Base-by-base conservation (phyloP, 2,329 filamentous ascomycete species). In the Orbilia quercus region DNA sequence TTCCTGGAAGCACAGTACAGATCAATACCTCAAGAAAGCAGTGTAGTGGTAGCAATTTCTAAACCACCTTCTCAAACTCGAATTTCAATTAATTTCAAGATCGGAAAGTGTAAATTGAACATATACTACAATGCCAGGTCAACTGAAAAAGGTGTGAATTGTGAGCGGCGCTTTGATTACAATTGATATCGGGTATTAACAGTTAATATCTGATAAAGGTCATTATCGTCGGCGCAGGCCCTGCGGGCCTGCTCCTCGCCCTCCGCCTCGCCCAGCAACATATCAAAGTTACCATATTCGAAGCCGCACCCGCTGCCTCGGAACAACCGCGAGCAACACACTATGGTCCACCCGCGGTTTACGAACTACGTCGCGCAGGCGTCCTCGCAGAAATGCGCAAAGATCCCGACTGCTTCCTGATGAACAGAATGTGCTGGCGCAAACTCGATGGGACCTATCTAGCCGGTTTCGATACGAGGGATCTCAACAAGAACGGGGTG, bases 281-380 rank as follows among this genome's bases (percentile, higher is more conserved):
- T 47, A 85, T 88, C 70, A 80, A 82, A 28, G 83, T 85, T 45
- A 83, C 83, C 22, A 81, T 88, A 20, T 81, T 89, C 59, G 87
- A 90, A 76, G 84, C 84, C 1, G 82, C 84, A 1, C 78, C 82
- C 23, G 81, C 84, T 60, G 82, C 89, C 48, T 85, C 88, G 80
- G 81, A 84, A 66, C 85, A 86, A 66, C 87, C 87, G 0, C 85
- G 87, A 25, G 87, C 87, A 12, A 85, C 87, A 1, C 86, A 88
- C 79, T 89, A 88, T 78, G 85, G 84, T 2, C 82, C 85, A 0
- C 83, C 86, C 0, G 86, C 86, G 1, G 83, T 87, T 45, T 84
- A 84, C 40, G 86, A 87, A 67, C 82, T 90, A 53, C 78, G 81
- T 42, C 83, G 85, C n/a, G 87, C 87, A 0, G 87, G 87, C 0